Conservation (phyloP, 2,329 filamentous ascomycete genomes). For the Zasmidium citrigriseum region DNA sequence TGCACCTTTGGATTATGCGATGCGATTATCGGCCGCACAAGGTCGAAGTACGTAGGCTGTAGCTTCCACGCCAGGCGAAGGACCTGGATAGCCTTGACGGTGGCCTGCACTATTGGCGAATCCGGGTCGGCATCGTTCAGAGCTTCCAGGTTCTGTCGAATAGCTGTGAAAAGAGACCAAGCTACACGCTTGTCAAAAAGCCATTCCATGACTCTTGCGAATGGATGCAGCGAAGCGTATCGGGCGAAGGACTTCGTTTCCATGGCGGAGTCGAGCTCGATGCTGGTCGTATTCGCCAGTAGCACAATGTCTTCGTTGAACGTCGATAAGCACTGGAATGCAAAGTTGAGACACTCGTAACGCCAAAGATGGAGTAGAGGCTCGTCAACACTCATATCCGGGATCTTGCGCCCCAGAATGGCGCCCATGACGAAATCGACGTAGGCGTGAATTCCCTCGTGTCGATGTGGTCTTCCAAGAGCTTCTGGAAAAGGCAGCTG, state of each 20-base stretch:
- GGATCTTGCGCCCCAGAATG: constrained; percentile 56
- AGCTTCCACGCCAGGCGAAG: constrained; percentile 81
- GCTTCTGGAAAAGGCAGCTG: constrained; percentile 82
- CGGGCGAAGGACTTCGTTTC: constrained; percentile 70
- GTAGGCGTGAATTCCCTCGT: constrained; percentile 87
- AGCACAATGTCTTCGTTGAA: constrained; percentile 95
- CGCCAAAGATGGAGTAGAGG: constrained; percentile 65
- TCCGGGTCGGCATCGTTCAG: constrained; percentile 72
- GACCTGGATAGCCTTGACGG: constrained; percentile 79
- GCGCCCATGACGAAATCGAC: constrained; percentile 86
- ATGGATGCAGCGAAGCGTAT: constrained; percentile 88
- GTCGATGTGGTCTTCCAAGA: constrained; percentile 74
- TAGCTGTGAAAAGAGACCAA: constrained; percentile 71
- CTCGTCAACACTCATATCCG: constrained; percentile 60
- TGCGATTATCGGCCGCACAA: constrained; percentile 79
- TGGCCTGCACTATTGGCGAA: constrained; percentile 77
- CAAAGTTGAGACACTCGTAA: constrained; percentile 81
- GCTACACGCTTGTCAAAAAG: constrained; percentile 92
- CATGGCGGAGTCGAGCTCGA: constrained; percentile 75
- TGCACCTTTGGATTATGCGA: constrained; percentile 60
- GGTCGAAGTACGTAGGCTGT: constrained; percentile 87
- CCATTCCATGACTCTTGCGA: constrained; percentile 95
- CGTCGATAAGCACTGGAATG: constrained; percentile 72
- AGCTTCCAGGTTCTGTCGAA: constrained; percentile 73
- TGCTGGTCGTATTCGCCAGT: constrained; percentile 75